Base-by-base conservation (phyloP, 2,329 filamentous ascomycete genomes). In the Coleophoma eucalyptorum region DNA sequence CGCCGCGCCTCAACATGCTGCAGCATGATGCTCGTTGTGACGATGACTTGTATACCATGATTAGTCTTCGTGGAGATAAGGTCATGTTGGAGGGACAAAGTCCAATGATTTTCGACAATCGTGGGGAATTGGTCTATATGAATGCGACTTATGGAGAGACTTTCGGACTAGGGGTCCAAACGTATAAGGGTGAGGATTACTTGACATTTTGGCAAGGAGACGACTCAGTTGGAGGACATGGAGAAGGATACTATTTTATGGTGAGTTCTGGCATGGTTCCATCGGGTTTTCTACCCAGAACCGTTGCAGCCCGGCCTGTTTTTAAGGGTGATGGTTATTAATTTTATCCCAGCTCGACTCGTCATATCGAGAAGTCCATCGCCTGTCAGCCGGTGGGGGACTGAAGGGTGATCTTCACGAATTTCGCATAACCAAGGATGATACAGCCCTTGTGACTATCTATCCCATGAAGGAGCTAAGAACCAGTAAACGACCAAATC, bases 191-290 rank as follows among this genome's bases (percentile, higher is more conserved):
- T 1, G 57, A 74, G 51, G 60, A 66, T 11, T 76, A 75, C 59
- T 58, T 78, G 45, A 75, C 72, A 0, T 77, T 76, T 55, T 78
- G 74, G 74, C 64, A 70, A 16, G 74, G 74, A 5, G 61, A 72
- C n/a, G 69, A 73, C 54, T 44, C 42, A 26, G 42, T 44, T 10
- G 42, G 42, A 3, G 42, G 42, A 13, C 42, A 44, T 18, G 42
- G 42, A 5, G 42, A 44, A 26, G 42, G 42, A n/a, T 44, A 44
- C 26, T 44, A 44, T 33, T 44, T 44, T 15, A 31, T 44, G 42
- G 42, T 44, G 13, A 44, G 42, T 44, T 44, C 31, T 3, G 21
- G 7, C 40, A 13, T n/a, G 19, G 3, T 33, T 15, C 12, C 4
- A 5, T 31, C 16, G 18, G 13, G 13, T 2, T 3, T 44, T n/a